Percentiles rank a stretch among this genome's conserved stretches.
phyloP scores from a whole-genome alignment of 1,284 basidiomycete genomes.

The Fomitopsis pinicola region DNA sequence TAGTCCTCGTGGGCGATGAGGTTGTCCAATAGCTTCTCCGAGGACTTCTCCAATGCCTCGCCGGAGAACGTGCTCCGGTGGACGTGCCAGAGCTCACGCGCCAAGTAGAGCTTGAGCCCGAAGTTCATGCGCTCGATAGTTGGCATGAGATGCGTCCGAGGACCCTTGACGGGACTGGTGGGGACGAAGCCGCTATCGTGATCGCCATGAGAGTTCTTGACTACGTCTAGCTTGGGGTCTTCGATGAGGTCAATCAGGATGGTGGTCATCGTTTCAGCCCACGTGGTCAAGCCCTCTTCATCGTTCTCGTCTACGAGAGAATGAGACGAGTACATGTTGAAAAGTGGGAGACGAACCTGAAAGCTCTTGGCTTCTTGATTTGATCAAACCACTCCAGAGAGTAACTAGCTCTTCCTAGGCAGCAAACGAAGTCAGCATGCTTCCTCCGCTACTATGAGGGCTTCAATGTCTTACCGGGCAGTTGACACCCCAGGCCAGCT shows the following conservation, averaged over 20 bases:
- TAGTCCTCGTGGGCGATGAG: slow-evolving; percentile 45
- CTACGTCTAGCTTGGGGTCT: slow-evolving; percentile 47
- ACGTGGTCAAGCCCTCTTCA: slow-evolving; percentile 29
- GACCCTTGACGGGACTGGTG: slow-evolving; percentile 14
- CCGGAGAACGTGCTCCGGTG: slow-evolving; percentile 32
- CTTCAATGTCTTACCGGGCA: slow-evolving; percentile 36
- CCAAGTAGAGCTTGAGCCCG: slow-evolving; percentile 46
- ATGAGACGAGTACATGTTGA: slow-evolving; percentile 2
- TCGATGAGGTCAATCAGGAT: slow-evolving; percentile 49
- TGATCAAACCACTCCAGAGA: slow-evolving; percentile 40
- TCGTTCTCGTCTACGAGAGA: slow-evolving; percentile 28
- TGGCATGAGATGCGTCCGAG: slow-evolving; percentile 6
- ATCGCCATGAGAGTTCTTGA: slow-evolving; percentile 23
- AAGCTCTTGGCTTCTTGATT: slow-evolving; percentile 27
- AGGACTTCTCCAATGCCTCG: slow-evolving; percentile 25
- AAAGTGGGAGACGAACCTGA: neutral
- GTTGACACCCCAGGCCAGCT: slow-evolving; percentile 32
- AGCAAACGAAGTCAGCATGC: slow-evolving; percentile 6
- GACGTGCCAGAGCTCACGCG: slow-evolving; percentile 53
- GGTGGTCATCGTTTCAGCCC: slow-evolving; percentile 37
- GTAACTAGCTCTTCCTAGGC: slow-evolving; percentile 32
- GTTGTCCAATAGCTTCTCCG: slow-evolving; percentile 40
- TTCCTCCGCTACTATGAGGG: neutral
- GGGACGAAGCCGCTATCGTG: slow-evolving; percentile 12
- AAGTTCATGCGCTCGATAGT: slow-evolving; percentile 31